Evolutionary conservation across 768 basidiomycete genomes (phyloP).

Genomic region (Russula brevipes): DNA sequence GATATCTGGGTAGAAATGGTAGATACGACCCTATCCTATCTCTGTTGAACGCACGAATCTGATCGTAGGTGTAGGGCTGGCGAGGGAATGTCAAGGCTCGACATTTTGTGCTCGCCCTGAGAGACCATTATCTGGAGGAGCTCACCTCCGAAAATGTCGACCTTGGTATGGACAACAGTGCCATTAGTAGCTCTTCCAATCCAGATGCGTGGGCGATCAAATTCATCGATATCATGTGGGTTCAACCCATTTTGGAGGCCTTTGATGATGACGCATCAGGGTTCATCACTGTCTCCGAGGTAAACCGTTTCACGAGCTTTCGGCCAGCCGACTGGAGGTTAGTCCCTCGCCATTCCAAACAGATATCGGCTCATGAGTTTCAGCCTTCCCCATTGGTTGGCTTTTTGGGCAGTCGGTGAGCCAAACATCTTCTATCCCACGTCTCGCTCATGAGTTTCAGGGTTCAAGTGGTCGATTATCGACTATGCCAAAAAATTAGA

Average conservation of each 20-base stretch:
- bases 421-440: too few relatives aligned
- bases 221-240: constrained; percentile 23
- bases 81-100: constrained; percentile 22
- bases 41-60: not conserved
- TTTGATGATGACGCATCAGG: constrained; percentile 35
- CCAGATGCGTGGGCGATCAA: constrained; percentile 32
- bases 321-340: constrained; percentile 30
- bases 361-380: not conserved
- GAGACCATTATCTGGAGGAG: constrained; percentile 32
- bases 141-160: constrained; percentile 2
- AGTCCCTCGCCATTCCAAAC: not conserved
- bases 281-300: constrained; percentile 29
- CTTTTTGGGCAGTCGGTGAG: constrained; percentile 31
- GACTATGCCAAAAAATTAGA: constrained; percentile 17
- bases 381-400: constrained; percentile 32
- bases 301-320: constrained; percentile 7
- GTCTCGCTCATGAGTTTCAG: not conserved
- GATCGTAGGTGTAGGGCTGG: constrained; percentile 14
- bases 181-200: not conserved
- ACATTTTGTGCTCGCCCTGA: constrained; percentile 28
- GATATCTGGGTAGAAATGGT: constrained; percentile 30
- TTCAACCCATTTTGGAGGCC: constrained; percentile 31
- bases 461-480: constrained; percentile 14
- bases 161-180: not conserved
- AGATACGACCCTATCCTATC: not conserved